phyloP scores from a whole-genome alignment of 2,329 filamentous ascomycete genomes.

The Dactylellina leptospora region DNA sequence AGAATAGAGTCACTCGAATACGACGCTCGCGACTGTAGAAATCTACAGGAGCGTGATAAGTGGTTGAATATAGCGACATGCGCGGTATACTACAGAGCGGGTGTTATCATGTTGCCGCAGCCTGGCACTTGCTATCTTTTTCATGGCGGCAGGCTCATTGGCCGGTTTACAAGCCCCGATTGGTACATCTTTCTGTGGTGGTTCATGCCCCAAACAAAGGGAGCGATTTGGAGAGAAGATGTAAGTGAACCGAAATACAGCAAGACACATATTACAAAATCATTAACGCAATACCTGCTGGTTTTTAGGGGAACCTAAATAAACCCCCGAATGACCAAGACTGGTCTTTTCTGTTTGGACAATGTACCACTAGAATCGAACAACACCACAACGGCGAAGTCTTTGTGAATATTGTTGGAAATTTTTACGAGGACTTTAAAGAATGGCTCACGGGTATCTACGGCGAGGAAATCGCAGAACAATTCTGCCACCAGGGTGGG shows the following conservation, averaged over 20 bases:
- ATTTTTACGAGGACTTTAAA: too few species aligned
- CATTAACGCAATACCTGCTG: too few species aligned
- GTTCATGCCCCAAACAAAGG: background rate
- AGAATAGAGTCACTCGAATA: conserved; percentile 38
- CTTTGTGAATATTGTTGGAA: too few species aligned
- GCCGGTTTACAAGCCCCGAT: background rate
- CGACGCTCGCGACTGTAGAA: conserved; percentile 20
- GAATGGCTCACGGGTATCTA: too few species aligned
- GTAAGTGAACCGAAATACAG: background rate
- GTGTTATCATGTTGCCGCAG: conserved; percentile 5
- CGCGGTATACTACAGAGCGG: conserved; percentile 16
- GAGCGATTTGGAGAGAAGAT: conserved; percentile 42
- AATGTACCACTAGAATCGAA: too few species aligned
- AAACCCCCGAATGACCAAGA: too few species aligned
- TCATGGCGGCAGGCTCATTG: background rate
- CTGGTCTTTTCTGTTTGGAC: too few species aligned
- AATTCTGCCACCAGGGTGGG: too few species aligned
- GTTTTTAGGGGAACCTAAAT: too few species aligned
- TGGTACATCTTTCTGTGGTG: background rate
- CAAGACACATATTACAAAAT: too few species aligned
- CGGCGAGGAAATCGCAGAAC: too few species aligned
- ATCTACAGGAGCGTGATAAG: background rate
- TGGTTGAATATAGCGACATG: background rate
- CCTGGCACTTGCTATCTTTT: conserved; percentile 9
- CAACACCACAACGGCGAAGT: too few species aligned